Evolutionary conservation across 176 grass and related monocot species (phyloP), one percentile per base, ranked within the genome.

Genomic region (Rhynchospora pubera): DNA sequence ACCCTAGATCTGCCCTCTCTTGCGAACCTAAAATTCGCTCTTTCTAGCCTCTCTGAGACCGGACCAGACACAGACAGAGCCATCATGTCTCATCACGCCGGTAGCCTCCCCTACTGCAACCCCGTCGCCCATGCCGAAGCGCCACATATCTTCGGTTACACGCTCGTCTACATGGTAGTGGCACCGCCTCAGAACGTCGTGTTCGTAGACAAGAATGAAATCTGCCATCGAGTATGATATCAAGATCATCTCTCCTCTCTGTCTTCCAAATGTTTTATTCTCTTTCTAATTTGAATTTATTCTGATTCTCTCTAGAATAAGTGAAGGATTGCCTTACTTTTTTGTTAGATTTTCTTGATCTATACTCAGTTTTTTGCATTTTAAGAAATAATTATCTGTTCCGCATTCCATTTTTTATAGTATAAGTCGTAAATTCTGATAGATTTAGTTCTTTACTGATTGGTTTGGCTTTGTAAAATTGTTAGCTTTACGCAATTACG

Each of bases 201-300:
- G 11, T 99, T 99, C 86, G 86, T 99, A 1, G 97, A 99, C 86
- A 99, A 96, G 89, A 99, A 99, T 79, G 96, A 92, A 30, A 99
- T 93, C 46, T 99, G 96, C 96, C 89, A 95, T 99, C 87, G 96
- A 95, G 86, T 99, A 95, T 19, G 96, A 92, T 30, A 99, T 92
- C 68, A 99, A 95, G 74, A 99, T 99, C 42, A 12, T 69, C 19
- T 60, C 14, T 23, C 22, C 16, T 56, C 1, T 10, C 23, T 65
- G 9, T 70, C 64, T 15, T 86, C 32, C 19, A 28, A 28, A 28
- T 28, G 26, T 28, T 1, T 28, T 1, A 28, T 28, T 28, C 26
- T 28, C 26, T 28, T 28, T 28, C 26, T 28, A 28, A 28, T 28
- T 28, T 28, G 26, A 28, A 28, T 28, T 28, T 28, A 1, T 28